Base-by-base conservation (phyloP, 768 basidiomycete genomes). In the Symmetrospora coprosmae region DNA sequence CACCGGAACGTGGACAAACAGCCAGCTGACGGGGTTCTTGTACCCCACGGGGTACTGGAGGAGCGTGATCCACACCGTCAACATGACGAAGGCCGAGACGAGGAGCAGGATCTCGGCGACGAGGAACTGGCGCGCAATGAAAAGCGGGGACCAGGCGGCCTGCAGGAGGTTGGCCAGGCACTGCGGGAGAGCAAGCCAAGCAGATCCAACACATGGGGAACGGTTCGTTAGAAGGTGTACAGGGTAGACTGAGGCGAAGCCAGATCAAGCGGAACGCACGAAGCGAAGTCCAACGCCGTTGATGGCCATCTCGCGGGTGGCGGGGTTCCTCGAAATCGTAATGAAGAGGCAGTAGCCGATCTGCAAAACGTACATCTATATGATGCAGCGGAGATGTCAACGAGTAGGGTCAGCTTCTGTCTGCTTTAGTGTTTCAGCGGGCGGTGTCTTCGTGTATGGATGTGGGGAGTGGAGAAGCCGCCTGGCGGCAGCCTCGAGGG, bases 1-100 rank as follows among this genome's bases (percentile, higher is more conserved):
- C 52, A 92, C 75, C 0, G 91, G 91, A 0, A 86, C 85, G 66
- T 94, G 90, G 58, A 94, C 86, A 65, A 91, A 82, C 0, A 82
- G 77, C 33, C 80, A 81, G 71, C 90, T 87, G 38, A 91, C 71
- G 0, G 86, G 87, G 17, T 30, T 37, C n/a, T 31, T 74, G 0
- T 77, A 72, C 46, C 84, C 84, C 37, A 70, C 62, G n/a, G 73
- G 73, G 68, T 90, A 90, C 5, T 86, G 67, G 1, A 94, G 75
- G 40, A 85, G 70, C 48, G 86, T 72, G 2, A 86, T 73, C 8
- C 87, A 74, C 31, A 89, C 82, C 65, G 87, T 90, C 8, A 87
- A 67, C 1, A 94, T 75, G 41, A 85, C 70, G 50, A 87, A 72
- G 2, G 86, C 73, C 4, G 88, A 73, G 31, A 89, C 67, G 0